Conservation (phyloP, 2,329 filamentous ascomycete genomes). For the Phyllosticta citribraziliensis region DNA sequence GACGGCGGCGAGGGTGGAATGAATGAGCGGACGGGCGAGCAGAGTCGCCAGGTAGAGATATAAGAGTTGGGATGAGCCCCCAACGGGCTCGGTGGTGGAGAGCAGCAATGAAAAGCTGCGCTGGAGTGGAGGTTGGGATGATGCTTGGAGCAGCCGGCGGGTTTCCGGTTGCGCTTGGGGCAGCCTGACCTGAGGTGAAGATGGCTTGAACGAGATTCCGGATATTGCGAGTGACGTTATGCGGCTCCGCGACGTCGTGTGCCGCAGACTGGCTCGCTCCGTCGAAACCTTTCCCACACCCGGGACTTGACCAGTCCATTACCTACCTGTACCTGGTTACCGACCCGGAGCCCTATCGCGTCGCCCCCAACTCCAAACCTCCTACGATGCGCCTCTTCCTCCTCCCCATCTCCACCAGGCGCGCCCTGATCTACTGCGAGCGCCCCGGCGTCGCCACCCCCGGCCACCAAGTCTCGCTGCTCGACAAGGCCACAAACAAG, state of each 20-base stretch:
- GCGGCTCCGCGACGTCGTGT: background rate
- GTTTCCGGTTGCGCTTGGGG: background rate
- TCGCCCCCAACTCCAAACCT: background rate
- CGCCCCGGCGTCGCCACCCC: conserved; percentile 41
- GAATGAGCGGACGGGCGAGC: conserved; percentile 2
- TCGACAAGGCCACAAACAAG: conserved; percentile 61
- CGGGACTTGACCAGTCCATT: background rate
- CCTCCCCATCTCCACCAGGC: conserved; percentile 81
- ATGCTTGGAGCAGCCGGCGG: background rate
- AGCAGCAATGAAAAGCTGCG: background rate
- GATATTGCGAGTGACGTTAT: background rate
- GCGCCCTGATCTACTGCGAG: conserved; percentile 87
- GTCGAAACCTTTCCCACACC: background rate
- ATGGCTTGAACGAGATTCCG: background rate
- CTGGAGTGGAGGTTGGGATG: background rate
- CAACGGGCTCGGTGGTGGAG: background rate
- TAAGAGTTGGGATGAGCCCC: background rate
- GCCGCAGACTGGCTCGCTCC: background rate
- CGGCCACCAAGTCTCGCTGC: conserved; percentile 46
- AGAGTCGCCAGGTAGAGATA: background rate
- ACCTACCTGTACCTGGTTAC: background rate
- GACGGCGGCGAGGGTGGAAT: background rate
- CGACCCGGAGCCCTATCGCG: background rate
- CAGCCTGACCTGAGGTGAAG: background rate
- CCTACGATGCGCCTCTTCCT: conserved; percentile 81